A percentile compares a stretch with the other conserved stretches of the same genome.
These are phyloP conservation scores for Cercospora berteroae DNA, from an alignment of 2,329 filamentous ascomycete genomes.

Conservation along the genomic window DNA sequence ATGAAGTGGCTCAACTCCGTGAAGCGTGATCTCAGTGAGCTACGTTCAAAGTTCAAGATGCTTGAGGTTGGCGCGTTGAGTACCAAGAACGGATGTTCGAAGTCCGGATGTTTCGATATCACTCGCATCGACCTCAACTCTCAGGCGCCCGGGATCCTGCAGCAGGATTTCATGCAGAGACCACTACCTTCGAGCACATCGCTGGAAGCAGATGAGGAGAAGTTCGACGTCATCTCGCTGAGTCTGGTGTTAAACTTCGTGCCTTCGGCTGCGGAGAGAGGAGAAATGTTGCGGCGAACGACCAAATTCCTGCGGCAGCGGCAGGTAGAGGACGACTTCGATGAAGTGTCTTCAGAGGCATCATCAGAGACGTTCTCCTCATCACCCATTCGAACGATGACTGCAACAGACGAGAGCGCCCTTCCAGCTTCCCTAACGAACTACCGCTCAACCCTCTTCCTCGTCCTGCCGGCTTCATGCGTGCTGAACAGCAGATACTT, in stretches of 20 bases:
- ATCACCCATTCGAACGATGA: background rate
- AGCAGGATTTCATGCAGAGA: conserved; percentile 92
- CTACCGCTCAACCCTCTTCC: conserved; percentile 57
- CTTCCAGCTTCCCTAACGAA: conserved; percentile 2
- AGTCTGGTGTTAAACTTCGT: conserved; percentile 95
- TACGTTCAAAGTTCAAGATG: conserved; percentile 55
- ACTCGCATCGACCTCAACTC: conserved; percentile 88
- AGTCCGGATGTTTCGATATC: conserved; percentile 67
- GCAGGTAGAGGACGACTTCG: background rate
- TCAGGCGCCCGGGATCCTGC: conserved; percentile 73
- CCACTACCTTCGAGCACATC: conserved; percentile 58
- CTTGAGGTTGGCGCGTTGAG: conserved; percentile 89
- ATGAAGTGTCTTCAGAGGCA: background rate
- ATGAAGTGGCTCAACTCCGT: conserved; percentile 55
- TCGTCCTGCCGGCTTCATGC: conserved; percentile 87
- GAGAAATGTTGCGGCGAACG: conserved; percentile 80
- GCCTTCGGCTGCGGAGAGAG: conserved; percentile 69
- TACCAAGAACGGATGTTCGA: conserved; percentile 78
- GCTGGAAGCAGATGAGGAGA: conserved; percentile 24
- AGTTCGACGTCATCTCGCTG: conserved; percentile 86
- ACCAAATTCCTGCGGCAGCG: conserved; percentile 61
- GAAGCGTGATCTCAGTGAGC: background rate
- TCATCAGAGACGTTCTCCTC: conserved; percentile 1
- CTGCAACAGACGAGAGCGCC: conserved; percentile 17
- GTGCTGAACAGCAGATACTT: conserved; percentile 89